phyloP scores from a whole-genome alignment of 345 rosid species.

The Hibiscus syriacus region DNA sequence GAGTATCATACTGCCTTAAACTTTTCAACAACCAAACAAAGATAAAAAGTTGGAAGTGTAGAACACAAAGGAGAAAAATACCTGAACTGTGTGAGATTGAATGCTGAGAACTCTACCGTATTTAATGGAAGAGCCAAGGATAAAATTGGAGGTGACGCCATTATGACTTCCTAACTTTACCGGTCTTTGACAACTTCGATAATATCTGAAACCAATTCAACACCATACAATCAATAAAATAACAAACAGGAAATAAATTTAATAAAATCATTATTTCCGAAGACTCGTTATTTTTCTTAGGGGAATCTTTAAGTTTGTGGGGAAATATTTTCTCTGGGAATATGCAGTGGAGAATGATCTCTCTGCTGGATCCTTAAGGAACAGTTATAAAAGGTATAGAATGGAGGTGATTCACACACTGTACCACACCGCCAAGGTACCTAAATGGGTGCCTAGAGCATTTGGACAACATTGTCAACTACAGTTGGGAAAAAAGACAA shows the following conservation, averaged over 20 bases:
- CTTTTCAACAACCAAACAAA: background rate
- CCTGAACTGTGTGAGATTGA: constrained; percentile 98
- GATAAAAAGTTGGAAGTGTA: background rate
- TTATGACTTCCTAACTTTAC: constrained; percentile 20
- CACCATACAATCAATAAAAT: background rate
- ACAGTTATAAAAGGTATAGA: background rate
- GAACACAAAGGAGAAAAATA: background rate
- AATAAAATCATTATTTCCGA: background rate
- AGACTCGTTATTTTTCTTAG: background rate
- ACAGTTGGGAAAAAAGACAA: background rate
- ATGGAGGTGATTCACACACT: background rate
- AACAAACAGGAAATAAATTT: background rate
- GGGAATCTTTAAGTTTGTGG: background rate
- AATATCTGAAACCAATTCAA: background rate
- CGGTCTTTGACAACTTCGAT: constrained; percentile 26
- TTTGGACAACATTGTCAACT: background rate
- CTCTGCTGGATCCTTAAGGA: background rate
- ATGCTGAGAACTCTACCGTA: constrained; percentile 99
- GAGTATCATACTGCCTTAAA: background rate
- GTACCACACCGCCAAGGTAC: background rate
- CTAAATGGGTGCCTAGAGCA: background rate
- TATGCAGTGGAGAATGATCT: background rate
- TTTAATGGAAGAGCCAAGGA: constrained; percentile 85
- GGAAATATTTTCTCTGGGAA: background rate
- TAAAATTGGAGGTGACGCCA: constrained; percentile 85